Percentiles rank a stretch among this genome's conserved stretches.
phyloP scores from a whole-genome alignment of 495 filamentous ascomycete genomes.

The Neurospora sp. region DNA sequence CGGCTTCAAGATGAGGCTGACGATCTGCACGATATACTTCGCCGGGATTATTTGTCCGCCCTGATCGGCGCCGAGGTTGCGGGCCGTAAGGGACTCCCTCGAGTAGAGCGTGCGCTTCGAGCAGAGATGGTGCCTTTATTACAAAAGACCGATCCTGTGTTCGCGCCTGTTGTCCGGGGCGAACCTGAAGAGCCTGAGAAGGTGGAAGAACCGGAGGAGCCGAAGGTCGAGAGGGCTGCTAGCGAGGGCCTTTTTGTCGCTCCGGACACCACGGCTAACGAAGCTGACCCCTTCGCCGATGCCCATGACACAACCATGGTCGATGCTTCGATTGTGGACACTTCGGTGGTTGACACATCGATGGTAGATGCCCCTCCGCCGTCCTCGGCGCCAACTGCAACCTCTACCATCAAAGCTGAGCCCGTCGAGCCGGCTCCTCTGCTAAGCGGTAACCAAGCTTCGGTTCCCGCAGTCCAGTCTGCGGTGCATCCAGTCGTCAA shows the following conservation, averaged over 20 bases:
- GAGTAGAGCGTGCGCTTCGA: conserved; percentile 8
- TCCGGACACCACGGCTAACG: not conserved
- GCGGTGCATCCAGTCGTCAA: not conserved
- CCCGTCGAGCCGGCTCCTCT: not conserved
- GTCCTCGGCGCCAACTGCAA: not conserved
- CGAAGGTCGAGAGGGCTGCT: not conserved
- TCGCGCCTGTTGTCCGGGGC: not conserved
- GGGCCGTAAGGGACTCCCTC: not conserved
- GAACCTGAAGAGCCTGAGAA: not conserved
- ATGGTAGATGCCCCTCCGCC: not conserved
- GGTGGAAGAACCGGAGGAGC: not conserved
- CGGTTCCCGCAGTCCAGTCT: not conserved
- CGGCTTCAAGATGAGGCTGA: conserved; percentile 29
- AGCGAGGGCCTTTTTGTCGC: not conserved
- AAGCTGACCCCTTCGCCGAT: not conserved
- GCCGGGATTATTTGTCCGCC: conserved; percentile 33
- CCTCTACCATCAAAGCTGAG: not conserved
- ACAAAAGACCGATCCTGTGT: not conserved
- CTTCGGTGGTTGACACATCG: not conserved
- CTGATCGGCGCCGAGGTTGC: conserved; percentile 9
- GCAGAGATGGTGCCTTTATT: conserved; percentile 11
- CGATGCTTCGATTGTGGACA: not conserved
- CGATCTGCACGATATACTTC: conserved; percentile 31
- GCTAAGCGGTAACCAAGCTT: not conserved
- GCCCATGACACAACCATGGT: not conserved